Base-by-base conservation (phyloP, 257 asterid genomes). In the Petunia secreta region DNA sequence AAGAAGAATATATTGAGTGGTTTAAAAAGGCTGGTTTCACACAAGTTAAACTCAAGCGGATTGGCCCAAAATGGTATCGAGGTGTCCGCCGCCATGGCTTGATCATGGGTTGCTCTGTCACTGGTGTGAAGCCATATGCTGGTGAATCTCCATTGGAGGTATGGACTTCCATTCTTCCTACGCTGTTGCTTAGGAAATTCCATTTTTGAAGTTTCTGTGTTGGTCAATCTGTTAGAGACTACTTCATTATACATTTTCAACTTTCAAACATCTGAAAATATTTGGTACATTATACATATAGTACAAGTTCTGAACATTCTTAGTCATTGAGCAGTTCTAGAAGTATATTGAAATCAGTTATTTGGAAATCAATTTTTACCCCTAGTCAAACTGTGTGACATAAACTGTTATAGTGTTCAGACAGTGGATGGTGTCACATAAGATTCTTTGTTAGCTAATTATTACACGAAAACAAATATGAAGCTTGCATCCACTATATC, bases 81-180 rank as follows among this genome's bases (percentile, higher is more conserved):
- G 88, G 90, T 60, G 88, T 87, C 52, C 88, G 90, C 2, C 80
- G 88, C 2, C 88, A 87, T 48, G 88, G 88, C 65, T 46, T 87
- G 80, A 87, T 87, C 43, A 87, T 84, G 87, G 89, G 89, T n/a
- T 87, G 89, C 63, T 87, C 89, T 37, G 89, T 87, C 39, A 87
- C 89, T 13, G 88, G 90, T 40, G 87, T 87, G 68, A 87, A 87
- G 66, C 85, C 87, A 3, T 5, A n/a, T 2, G 76, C 84, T 3
- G 90, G 90, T n/a, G 90, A 87, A 63, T 87, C 90, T 25, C 90
- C 90, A 0, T 58, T 87, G 68, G 68, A 87, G 88, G 88, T 87
- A 84, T 0, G 68, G 34, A 77, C 73, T 16, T 63, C 59, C 16
- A 7, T 46, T 14, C 63, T 64, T 63, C 3, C 67, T 40, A 37